Evolutionary conservation across 176 grass and related monocot genomes (phyloP), one percentile per base, ranked within the genome.

Genomic region (Puccinellia tenuiflora): DNA sequence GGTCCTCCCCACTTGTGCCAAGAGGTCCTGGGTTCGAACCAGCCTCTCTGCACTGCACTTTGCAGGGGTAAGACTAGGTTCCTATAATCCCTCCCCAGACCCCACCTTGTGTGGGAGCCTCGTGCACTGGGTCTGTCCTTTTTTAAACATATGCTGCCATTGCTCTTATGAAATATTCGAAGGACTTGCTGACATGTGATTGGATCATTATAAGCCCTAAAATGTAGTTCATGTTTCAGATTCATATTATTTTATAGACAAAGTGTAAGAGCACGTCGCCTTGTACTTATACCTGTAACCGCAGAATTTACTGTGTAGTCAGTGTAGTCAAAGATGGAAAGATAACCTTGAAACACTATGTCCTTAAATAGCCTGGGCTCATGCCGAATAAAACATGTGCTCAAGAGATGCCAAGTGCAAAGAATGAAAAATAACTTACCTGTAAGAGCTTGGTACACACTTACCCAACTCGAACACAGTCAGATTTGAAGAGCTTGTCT

Each of bases 241-340:
- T 9, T 42, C 5, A 16, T 72, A 40, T 43, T 56, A 16, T 53
- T 70, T 68, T 43, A 57, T 71, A 21, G 48, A 81, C 33, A 55
- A 52, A 55, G 45, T 38, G 52, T 34, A 26, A 70, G 33, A 16
- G 33, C 26, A 40, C 64, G 13, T 5, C 18, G 53, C 18, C 22
- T 76, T 84, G 71, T 37, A 84, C 82, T 28, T 66, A 76, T 76
- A n/a, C 71, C 56, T 76, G 21, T 75, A 51, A 75, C 43, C 21
- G 31, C 74, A 61, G 40, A 29, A 63, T 63, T 60, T 83, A 61
- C 22, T 4, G 13, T 33, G 48, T 83, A 31, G 38, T 72, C 79
- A 57, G 70, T 72, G 66, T 52, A 75, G 28, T 83, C 68, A 50
- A 50, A 34, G 20, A 57, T n/a, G 28, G 28, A 43, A 57, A 63